Conservation (phyloP, 345 rosid species). For the Brassica nigra region DNA sequence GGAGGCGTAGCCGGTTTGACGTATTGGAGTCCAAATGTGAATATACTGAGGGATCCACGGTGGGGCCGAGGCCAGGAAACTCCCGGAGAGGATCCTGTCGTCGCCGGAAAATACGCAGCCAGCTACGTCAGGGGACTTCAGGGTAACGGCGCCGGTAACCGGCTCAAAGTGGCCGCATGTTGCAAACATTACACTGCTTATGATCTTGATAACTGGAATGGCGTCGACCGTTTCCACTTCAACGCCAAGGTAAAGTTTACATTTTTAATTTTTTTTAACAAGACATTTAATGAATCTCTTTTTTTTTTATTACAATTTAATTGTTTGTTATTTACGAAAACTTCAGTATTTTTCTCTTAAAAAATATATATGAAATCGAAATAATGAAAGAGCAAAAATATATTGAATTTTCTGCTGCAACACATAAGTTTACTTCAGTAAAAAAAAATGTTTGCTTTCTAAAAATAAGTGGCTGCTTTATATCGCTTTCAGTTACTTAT, state of each 20-base stretch:
- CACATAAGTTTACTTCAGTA: background rate
- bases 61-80: slow-evolving; percentile 96
- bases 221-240: slow-evolving; percentile 82
- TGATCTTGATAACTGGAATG: slow-evolving; percentile 95
- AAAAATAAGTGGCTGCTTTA: slow-evolving; percentile 23
- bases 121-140: slow-evolving; percentile 83
- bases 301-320: background rate
- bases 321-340: background rate
- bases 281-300: background rate
- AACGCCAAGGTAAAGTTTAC: slow-evolving; percentile 64
- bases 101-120: slow-evolving; percentile 74
- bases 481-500: slow-evolving; percentile 19
- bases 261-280: background rate
- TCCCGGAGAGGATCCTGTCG: slow-evolving; percentile 87
- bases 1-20: slow-evolving; percentile 74
- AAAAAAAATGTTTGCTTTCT: background rate
- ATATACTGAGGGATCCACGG: slow-evolving; percentile 80
- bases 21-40: slow-evolving; percentile 83
- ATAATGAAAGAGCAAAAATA: background rate
- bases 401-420: background rate
- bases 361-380: background rate
- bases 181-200: slow-evolving; percentile 98
- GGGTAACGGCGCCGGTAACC: slow-evolving; percentile 50
- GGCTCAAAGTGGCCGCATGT: slow-evolving; percentile 92
- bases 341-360: background rate